These are phyloP conservation scores for Paramecium biaurelia DNA, from an alignment of 73 alveolate species.

Conservation along the genomic window DNA sequence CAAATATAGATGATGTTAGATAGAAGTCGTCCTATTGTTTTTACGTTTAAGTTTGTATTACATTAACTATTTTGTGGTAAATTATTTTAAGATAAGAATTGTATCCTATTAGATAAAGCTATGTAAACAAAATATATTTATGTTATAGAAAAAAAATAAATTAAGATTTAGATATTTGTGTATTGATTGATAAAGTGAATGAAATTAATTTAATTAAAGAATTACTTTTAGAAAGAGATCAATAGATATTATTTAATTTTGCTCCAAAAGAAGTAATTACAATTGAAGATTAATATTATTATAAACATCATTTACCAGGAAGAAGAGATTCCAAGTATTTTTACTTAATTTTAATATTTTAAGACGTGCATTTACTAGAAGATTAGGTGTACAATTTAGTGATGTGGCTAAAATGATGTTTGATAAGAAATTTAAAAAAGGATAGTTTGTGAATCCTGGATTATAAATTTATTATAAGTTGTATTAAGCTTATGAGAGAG, in stretches of 20 bases:
- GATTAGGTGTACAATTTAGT: neutral
- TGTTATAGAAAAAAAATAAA: neutral
- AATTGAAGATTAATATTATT: neutral
- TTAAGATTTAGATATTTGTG: slow-evolving; percentile 8
- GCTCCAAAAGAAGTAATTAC: neutral
- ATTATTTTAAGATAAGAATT: neutral
- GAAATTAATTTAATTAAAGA: slow-evolving; percentile 6
- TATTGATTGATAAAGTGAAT: neutral
- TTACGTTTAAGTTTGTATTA: neutral
- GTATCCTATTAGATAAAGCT: neutral
- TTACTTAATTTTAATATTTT: too few species aligned
- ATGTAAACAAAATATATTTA: neutral
- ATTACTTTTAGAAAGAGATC: neutral
- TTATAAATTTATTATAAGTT: neutral
- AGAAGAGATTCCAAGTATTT: neutral
- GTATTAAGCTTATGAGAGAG: neutral
- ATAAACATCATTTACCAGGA: neutral
- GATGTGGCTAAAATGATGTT: slow-evolving; percentile 21
- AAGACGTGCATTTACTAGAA: neutral
- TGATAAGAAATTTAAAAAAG: neutral
- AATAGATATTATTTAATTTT: slow-evolving; percentile 1
- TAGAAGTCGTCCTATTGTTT: neutral
- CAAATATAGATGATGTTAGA: neutral
- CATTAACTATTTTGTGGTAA: slow-evolving; percentile 5
- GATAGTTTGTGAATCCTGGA: neutral